A percentile compares a stretch with the other conserved stretches of the same genome.
phyloP scores from a whole-genome alignment of 2,329 filamentous ascomycete genomes.

The Apiospora saccharicola region DNA sequence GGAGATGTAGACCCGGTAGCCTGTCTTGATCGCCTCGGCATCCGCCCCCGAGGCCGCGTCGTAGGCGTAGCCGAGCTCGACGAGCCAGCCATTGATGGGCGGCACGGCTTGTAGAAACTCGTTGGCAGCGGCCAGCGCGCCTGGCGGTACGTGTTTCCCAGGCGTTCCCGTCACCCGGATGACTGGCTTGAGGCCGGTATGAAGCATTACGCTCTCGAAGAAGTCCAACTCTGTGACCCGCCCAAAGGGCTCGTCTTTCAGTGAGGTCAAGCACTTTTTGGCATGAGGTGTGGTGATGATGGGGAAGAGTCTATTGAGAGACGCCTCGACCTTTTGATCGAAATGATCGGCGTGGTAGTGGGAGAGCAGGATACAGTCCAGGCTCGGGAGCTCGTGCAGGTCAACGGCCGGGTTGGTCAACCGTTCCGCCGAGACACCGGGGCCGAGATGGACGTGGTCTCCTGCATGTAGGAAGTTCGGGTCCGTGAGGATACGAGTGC shows the following conservation, averaged over 20 bases:
- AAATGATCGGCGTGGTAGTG: conserved; percentile 68
- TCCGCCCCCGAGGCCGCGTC: conserved; percentile 30
- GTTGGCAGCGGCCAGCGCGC: conserved; percentile 48
- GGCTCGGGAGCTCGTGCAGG: conserved; percentile 63
- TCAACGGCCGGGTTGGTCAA: conserved; percentile 67
- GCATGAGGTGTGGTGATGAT: conserved; percentile 72
- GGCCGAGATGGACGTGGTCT: conserved; percentile 71
- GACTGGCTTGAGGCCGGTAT: conserved; percentile 51
- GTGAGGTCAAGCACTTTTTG: conserved; percentile 54
- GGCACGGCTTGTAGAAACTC: conserved; percentile 56
- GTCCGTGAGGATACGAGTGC: conserved; percentile 62
- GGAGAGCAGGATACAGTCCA: conserved; percentile 67
- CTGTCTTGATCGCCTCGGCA: conserved; percentile 48
- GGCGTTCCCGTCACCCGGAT: conserved; percentile 70
- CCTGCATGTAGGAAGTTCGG: conserved; percentile 72
- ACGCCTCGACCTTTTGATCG: conserved; percentile 48
- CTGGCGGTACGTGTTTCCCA: conserved; percentile 65
- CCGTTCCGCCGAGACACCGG: conserved; percentile 63
- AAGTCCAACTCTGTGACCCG: conserved; percentile 62
- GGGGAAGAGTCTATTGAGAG: conserved; percentile 56
- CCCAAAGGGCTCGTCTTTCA: conserved; percentile 58
- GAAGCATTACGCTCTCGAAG: conserved; percentile 59
- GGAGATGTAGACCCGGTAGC: conserved; percentile 71
- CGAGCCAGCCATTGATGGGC: conserved; percentile 72
- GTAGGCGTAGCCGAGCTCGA: conserved; percentile 62